phyloP scores from a whole-genome alignment of 805 yeast genomes.

The Wickerhamiella sergipiensis region DNA sequence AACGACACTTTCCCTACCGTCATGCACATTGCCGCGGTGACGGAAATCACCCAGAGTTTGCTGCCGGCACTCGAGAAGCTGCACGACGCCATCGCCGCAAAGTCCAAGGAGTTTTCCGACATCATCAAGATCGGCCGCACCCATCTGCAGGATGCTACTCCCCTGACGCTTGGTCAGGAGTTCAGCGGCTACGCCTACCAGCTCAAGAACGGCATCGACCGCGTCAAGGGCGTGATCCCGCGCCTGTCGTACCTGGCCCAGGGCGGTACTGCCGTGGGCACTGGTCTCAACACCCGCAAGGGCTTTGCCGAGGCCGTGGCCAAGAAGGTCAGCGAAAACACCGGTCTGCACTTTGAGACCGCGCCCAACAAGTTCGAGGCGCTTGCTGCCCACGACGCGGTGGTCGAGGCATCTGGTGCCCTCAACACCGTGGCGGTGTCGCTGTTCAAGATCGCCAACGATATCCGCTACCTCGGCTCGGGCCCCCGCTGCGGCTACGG shows the following conservation, averaged over 20 bases:
- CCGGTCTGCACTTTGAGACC: conserved; percentile 79
- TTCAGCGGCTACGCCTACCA: conserved; percentile 95
- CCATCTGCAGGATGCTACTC: conserved; percentile 97
- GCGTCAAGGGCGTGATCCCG: conserved; percentile 68
- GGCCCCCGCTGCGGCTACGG: conserved; percentile 99
- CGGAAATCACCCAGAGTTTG: conserved; percentile 62
- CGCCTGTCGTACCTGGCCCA: conserved; percentile 78
- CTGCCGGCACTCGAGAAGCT: conserved; percentile 69
- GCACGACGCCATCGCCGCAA: conserved; percentile 62
- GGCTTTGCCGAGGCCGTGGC: conserved; percentile 88
- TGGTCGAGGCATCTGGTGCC: conserved; percentile 96
- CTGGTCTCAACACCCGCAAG: conserved; percentile 87
- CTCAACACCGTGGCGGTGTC: conserved; percentile 90
- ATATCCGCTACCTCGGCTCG: conserved; percentile 93
- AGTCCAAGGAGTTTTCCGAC: conserved; percentile 69
- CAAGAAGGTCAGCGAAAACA: conserved; percentile 65
- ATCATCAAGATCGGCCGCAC: conserved; percentile 99
- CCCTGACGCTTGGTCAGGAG: conserved; percentile 95
- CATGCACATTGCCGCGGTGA: conserved; percentile 97
- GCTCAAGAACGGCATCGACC: conserved; percentile 73
- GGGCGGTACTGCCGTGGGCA: conserved; percentile 99
- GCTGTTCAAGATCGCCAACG: conserved; percentile 91
- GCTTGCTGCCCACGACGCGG: conserved; percentile 95
- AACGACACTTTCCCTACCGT: conserved; percentile 99
- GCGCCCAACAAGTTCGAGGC: conserved; percentile 99